Percentiles rank a stretch among this genome's conserved stretches.
phyloP scores from a whole-genome alignment of 1,284 basidiomycete genomes.

The Ceratobasidium theobromae region DNA sequence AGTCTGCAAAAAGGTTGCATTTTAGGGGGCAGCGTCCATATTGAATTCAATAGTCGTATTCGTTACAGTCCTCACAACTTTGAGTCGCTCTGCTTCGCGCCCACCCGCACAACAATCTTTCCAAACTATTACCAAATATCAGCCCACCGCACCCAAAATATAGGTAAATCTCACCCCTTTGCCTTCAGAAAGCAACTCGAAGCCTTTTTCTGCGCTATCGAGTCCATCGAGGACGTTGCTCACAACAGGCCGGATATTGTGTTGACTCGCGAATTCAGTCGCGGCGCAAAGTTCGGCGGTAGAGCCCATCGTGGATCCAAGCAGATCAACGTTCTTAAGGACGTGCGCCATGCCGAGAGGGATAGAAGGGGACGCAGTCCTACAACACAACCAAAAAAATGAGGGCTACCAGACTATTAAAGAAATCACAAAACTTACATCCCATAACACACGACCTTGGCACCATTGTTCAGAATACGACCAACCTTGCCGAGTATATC shows the following conservation, averaged over 20 bases:
- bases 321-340: slow-evolving; percentile 70
- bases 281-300: slow-evolving; percentile 70
- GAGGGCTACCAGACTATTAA: background rate
- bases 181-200: slow-evolving; percentile 62
- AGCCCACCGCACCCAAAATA: background rate
- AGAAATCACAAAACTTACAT: slow-evolving; percentile 54
- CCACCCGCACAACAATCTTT: slow-evolving; percentile 63
- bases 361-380: slow-evolving; percentile 66
- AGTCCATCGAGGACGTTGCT: slow-evolving; percentile 73
- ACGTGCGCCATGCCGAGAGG: slow-evolving; percentile 79
- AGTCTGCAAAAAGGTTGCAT: too few species aligned
- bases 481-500: slow-evolving; percentile 64
- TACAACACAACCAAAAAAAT: slow-evolving; percentile 39
- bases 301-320: slow-evolving; percentile 86
- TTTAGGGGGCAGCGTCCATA: background rate
- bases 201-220: slow-evolving; percentile 66
- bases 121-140: slow-evolving; percentile 58
- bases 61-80: background rate
- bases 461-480: slow-evolving; percentile 67
- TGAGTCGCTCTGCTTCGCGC: background rate
- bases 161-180: background rate
- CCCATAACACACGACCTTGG: slow-evolving; percentile 72
- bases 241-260: slow-evolving; percentile 71
- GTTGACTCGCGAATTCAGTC: slow-evolving; percentile 66
- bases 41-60: background rate